These are phyloP conservation scores for Pleodorina starrii DNA, from an alignment of 139 green algal species.

Conservation along the genomic window DNA sequence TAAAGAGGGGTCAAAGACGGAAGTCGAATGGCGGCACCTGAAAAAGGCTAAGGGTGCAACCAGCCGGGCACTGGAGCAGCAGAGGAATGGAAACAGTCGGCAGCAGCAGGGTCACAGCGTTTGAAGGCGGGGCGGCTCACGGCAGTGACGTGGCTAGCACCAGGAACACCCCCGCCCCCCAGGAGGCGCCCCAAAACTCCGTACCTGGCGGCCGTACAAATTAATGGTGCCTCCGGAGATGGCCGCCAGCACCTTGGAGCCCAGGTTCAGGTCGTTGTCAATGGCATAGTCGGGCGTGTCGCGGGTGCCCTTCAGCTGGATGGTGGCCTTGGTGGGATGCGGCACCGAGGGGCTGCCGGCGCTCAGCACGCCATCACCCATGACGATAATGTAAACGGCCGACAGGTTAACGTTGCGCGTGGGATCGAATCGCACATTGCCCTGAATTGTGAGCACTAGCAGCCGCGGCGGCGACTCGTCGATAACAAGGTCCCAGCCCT, in stretches of 20 bases:
- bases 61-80: no score
- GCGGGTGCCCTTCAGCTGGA: constrained; percentile 7
- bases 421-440: constrained; percentile 46
- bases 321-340: background rate
- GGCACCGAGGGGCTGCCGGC: constrained; percentile 30
- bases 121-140: no score
- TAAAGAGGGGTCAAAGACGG: no score
- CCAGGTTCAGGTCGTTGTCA: constrained; percentile 46
- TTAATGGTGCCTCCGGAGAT: constrained; percentile 55
- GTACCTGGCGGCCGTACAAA: constrained; percentile 61
- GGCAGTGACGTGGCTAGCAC: no score
- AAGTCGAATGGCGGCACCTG: no score
- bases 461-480: constrained; percentile 47
- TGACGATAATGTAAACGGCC: constrained; percentile 50
- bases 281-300: constrained; percentile 44
- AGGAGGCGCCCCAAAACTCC: no score
- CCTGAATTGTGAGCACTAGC: constrained; percentile 40
- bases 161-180: no score
- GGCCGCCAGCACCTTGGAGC: constrained; percentile 50
- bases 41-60: no score
- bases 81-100: no score
- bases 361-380: background rate
- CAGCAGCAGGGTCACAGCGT: no score
- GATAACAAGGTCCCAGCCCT: constrained; percentile 58
- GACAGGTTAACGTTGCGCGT: constrained; percentile 20